Evolutionary conservation across 305 asterid species (phyloP).

Genomic region (Fraxinus greggii): DNA sequence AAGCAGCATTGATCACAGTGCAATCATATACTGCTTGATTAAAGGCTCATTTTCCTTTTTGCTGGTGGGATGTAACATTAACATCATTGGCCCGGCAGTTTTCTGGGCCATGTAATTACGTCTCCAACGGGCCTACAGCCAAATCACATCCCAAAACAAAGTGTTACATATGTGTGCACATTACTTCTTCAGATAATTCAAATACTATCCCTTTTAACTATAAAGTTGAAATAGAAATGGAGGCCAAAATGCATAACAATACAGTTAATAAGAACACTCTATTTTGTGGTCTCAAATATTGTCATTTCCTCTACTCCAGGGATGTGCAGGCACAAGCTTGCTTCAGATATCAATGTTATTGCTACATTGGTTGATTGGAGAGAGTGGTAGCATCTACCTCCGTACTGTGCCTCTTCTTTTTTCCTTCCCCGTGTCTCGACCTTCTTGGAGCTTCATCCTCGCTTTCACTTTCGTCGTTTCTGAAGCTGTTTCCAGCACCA

Average conservation of each 20-base stretch:
- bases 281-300: background rate
- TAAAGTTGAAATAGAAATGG: background rate
- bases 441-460: slow-evolving; percentile 95
- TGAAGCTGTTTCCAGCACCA: slow-evolving; percentile 47
- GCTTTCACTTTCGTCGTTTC: slow-evolving; percentile 75
- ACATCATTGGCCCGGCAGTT: background rate
- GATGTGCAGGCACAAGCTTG: background rate
- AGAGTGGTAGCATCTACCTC: slow-evolving; percentile 42
- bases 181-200: background rate
- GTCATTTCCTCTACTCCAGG: background rate
- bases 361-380: slow-evolving; percentile 30
- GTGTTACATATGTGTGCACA: background rate
- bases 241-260: background rate
- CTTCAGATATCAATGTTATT: slow-evolving; percentile 12
- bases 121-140: background rate
- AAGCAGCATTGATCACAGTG: background rate
- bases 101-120: background rate
- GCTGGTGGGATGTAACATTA: background rate
- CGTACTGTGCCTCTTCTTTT: slow-evolving; percentile 62
- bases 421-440: slow-evolving; percentile 85
- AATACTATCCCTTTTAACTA: slow-evolving; percentile 1
- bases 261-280: background rate
- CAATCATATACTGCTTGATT: background rate
- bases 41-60: background rate
- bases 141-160: background rate